phyloP scores from a whole-genome alignment of 306 rosid species.

The Lotus japonicus region DNA sequence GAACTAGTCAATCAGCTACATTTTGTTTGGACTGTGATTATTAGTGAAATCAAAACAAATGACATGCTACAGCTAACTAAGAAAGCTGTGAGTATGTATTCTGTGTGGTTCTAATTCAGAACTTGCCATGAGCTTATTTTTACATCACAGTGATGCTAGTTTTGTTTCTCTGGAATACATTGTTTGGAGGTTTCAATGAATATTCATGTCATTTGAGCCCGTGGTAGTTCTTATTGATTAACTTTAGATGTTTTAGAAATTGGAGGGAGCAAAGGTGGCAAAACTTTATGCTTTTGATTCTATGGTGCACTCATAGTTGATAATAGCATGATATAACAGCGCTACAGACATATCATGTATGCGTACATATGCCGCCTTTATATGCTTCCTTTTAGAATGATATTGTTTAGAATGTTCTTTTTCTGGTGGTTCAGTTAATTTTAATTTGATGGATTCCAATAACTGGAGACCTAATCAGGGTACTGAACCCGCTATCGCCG shows the following conservation, averaged over 20 bases:
- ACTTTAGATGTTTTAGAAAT: background rate
- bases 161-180: background rate
- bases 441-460: slow-evolving; percentile 29
- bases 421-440: slow-evolving; percentile 8
- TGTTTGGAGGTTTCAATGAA: background rate
- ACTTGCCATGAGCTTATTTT: background rate
- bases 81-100: background rate
- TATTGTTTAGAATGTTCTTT: background rate
- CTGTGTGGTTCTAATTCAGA: background rate
- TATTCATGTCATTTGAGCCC: background rate
- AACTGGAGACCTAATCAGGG: slow-evolving; percentile 42
- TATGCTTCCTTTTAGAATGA: slow-evolving; percentile 8
- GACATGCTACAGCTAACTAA: background rate
- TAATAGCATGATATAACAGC: background rate
- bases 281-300: background rate
- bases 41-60: background rate
- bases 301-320: background rate
- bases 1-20: too few species aligned
- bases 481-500: slow-evolving; percentile 28
- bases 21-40: background rate
- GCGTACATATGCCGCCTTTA: background rate
- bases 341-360: background rate
- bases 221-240: background rate
- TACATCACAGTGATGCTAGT: background rate
- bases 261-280: background rate